Evolutionary conservation across 2,329 filamentous ascomycete species (phyloP).

Genomic region (Magnaporthiopsis poae): DNA sequence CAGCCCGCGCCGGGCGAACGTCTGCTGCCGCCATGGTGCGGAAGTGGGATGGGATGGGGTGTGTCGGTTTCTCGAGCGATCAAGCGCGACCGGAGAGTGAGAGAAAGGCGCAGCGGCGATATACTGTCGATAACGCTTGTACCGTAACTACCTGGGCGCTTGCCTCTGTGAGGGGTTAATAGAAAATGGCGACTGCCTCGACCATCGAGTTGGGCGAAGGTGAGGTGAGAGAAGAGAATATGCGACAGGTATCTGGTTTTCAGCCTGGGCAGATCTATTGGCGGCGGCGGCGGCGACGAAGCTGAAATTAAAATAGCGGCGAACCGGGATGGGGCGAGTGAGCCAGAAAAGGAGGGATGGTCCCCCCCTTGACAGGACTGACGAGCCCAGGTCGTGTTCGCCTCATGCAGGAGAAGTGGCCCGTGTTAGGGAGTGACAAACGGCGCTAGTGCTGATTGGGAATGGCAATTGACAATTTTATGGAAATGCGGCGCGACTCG

Average conservation of each 20-base stretch:
- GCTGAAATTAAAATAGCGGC: constrained; percentile 1
- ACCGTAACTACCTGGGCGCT: not conserved
- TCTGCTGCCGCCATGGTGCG: constrained; percentile 18
- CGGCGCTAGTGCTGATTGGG: not conserved
- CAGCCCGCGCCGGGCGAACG: constrained; percentile 18
- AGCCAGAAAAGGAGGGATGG: not conserved
- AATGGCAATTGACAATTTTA: not conserved
- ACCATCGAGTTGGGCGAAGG: constrained; percentile 14
- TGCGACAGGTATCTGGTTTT: not conserved
- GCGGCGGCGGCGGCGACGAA: not conserved
- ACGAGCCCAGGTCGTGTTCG: not conserved
- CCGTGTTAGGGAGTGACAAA: not conserved
- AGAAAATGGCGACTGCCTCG: constrained; percentile 5
- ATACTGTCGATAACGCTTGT: not conserved
- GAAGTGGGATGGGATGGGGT: not conserved
- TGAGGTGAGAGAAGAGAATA: not conserved
- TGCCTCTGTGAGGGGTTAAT: not conserved
- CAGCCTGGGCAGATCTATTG: not conserved
- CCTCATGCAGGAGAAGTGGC: not conserved
- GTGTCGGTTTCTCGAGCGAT: not conserved
- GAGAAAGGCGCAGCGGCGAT: not conserved
- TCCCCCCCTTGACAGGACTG: not conserved
- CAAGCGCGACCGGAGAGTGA: not conserved
- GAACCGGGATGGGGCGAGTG: constrained; percentile 3
- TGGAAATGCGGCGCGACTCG: not conserved